These are phyloP conservation scores for Boletus reticulatus DNA, from an alignment of 768 basidiomycete species.

Conservation along the genomic window DNA sequence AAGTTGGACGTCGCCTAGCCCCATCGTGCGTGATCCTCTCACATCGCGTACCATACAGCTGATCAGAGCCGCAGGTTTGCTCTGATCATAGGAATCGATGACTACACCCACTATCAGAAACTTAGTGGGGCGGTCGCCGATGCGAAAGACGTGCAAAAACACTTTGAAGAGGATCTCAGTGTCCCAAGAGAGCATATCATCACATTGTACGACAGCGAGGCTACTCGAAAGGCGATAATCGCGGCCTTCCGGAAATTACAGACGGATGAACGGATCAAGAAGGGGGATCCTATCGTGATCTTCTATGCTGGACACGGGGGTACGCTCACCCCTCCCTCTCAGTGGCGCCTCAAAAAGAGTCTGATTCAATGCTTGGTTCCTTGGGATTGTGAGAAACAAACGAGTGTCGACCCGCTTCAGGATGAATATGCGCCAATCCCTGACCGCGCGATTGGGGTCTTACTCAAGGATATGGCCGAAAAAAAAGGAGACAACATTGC, in stretches of 20 bases:
- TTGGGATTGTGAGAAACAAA: slow-evolving; percentile 19
- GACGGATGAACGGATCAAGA: slow-evolving; percentile 22
- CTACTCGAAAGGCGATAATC: slow-evolving; percentile 37
- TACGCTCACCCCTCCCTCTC: slow-evolving; percentile 28
- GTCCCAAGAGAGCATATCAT: slow-evolving; percentile 35
- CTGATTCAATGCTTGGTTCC: slow-evolving; percentile 31
- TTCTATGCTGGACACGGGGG: slow-evolving; percentile 48
- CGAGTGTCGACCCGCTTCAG: too few relatives aligned
- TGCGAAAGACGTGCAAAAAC: slow-evolving; percentile 37
- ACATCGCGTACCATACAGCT: neutral
- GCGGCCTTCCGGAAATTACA: slow-evolving; percentile 23
- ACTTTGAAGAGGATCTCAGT: slow-evolving; percentile 27
- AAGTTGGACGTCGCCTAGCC: neutral
- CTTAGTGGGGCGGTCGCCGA: slow-evolving; percentile 31
- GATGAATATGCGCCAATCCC: slow-evolving; percentile 30
- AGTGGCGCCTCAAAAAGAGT: slow-evolving; percentile 27
- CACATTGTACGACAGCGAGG: slow-evolving; percentile 37
- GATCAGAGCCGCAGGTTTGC: slow-evolving; percentile 24
- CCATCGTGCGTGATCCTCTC: neutral
- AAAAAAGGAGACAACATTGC: slow-evolving; percentile 44
- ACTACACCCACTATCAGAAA: slow-evolving; percentile 29
- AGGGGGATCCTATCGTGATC: slow-evolving; percentile 38
- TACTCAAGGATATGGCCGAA: slow-evolving; percentile 37
- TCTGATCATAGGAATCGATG: slow-evolving; percentile 44
- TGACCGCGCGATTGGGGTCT: slow-evolving; percentile 39